Percentiles rank a stretch among this genome's conserved stretches.
phyloP scores from a whole-genome alignment of 768 basidiomycete species.

The Candolleomyces aberdarensis region DNA sequence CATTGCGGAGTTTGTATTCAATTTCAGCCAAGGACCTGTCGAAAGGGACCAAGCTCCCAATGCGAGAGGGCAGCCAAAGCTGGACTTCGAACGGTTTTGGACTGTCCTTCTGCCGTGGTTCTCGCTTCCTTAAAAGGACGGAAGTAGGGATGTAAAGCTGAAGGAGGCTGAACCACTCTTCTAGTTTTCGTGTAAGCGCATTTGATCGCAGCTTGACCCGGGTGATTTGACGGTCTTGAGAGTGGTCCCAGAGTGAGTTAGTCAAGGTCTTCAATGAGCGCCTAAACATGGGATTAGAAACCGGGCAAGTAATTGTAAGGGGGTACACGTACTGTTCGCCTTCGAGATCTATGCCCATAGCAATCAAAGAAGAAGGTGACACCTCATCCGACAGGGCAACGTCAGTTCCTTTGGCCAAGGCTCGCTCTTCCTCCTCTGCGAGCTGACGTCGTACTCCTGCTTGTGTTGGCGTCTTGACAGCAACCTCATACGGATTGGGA shows the following conservation, averaged over 20 bases:
- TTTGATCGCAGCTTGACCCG: neutral
- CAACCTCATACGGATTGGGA: slow-evolving; percentile 17
- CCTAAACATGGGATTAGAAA: neutral
- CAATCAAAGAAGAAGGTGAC: neutral
- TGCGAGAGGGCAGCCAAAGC: slow-evolving; percentile 22
- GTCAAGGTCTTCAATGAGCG: neutral
- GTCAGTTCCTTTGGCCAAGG: no score
- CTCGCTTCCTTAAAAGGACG: no score
- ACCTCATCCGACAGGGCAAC: neutral
- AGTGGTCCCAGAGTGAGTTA: neutral
- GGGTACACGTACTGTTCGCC: neutral
- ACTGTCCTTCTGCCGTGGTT: no score
- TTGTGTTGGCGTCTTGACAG: no score
- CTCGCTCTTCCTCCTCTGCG: no score
- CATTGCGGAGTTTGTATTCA: slow-evolving; percentile 19
- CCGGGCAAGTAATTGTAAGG: no score
- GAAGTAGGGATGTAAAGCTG: neutral
- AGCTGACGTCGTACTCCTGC: no score
- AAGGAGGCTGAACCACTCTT: neutral
- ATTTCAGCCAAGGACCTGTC: slow-evolving; percentile 4
- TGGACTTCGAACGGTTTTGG: slow-evolving; percentile 4
- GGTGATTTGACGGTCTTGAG: neutral
- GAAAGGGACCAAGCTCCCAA: neutral
- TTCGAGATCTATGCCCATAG: neutral
- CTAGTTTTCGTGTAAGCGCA: neutral